Base-by-base conservation (phyloP, 441 rosid species). In the Brassica balearica region DNA sequence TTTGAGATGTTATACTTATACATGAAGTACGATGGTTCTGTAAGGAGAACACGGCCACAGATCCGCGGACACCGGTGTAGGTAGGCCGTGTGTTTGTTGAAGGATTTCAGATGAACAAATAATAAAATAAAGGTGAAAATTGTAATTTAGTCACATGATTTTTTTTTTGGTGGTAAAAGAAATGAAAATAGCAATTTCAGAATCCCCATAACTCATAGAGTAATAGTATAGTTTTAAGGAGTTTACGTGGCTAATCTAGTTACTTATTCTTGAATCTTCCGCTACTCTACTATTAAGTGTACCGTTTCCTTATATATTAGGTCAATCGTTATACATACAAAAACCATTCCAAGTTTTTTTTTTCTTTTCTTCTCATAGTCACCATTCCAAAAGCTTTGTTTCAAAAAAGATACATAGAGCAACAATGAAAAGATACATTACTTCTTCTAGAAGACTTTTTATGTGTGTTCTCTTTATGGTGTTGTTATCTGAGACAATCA, bases 381-480 rank as follows among this genome's bases (percentile, higher is more conserved):
- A 46, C 15, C 29, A 48, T 3, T 69, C 43, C 75, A 71, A 64
- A 64, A 38, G 34, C 48, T 38, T 23, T 32, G 55, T 29, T 69
- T 2, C 53, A 68, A 27, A 67, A 17, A 69, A 69, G 11, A 19
- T 6, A 32, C 12, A 71, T n/a, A 77, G 66, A 70, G 51, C 15
- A 25, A 55, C 23, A 70, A 77, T 77, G 80, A 71, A 14, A 23
- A 38, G 17, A 19, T 14, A 60, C 64, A 23, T 67, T 20, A 19
- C 62, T 32, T 60, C 15, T 25, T 69, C 69, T 23, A 38, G 19
- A 19, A 19, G 20, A 22, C 3, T 58, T 7, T 58, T 19, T 71
- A 2, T 36, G 69, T 66, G 5, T 66, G 32, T 59, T 72, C 14
- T 78, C 65, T 72, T 73, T 19, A 8, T 75, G 73, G 48, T 75